A percentile compares a stretch with the other conserved stretches of the same genome.
These are phyloP conservation scores for Penicillium tannophilum DNA, from an alignment of 495 filamentous ascomycete genomes.

Conservation along the genomic window DNA sequence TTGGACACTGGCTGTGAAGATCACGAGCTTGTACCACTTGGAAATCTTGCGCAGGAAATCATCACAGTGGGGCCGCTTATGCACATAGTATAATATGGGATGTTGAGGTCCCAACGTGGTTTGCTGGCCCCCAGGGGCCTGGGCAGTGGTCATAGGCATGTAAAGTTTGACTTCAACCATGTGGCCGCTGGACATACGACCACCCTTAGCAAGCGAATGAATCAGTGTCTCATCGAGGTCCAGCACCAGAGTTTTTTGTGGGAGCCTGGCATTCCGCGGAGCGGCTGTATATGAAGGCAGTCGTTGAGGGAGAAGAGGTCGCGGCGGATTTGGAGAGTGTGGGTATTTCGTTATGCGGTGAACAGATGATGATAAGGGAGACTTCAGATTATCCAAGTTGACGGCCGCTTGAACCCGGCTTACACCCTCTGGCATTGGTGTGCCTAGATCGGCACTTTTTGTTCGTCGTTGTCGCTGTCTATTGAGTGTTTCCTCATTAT, in stretches of 20 bases:
- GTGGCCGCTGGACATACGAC: conserved; percentile 92
- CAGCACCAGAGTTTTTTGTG: conserved; percentile 89
- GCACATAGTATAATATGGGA: conserved; percentile 97
- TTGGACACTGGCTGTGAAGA: conserved; percentile 96
- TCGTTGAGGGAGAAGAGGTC: conserved; percentile 83
- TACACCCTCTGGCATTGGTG: conserved; percentile 34
- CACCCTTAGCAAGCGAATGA: conserved; percentile 95
- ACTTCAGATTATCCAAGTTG: conserved; percentile 64
- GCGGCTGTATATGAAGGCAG: conserved; percentile 76
- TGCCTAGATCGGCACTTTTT: conserved; percentile 37
- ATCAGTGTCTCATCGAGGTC: conserved; percentile 97
- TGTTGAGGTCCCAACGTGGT: conserved; percentile 79
- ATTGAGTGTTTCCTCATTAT: conserved; percentile 70
- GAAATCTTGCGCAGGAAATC: conserved; percentile 92
- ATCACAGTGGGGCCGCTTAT: conserved; percentile 95
- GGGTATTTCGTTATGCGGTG: conserved; percentile 81
- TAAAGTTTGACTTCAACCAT: conserved; percentile 98
- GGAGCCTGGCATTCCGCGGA: conserved; percentile 45
- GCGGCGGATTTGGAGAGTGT: conserved; percentile 81
- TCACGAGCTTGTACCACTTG: conserved; percentile 98
- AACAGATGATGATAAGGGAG: conserved; percentile 82
- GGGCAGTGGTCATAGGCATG: conserved; percentile 58
- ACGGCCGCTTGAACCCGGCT: conserved; percentile 33
- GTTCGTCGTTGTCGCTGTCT: conserved; percentile 55
- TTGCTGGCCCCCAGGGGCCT: conserved; percentile 61